A percentile compares a stretch with the other conserved stretches of the same genome.
phyloP scores from a whole-genome alignment of 345 rosid species.

The Pistacia integerrima region DNA sequence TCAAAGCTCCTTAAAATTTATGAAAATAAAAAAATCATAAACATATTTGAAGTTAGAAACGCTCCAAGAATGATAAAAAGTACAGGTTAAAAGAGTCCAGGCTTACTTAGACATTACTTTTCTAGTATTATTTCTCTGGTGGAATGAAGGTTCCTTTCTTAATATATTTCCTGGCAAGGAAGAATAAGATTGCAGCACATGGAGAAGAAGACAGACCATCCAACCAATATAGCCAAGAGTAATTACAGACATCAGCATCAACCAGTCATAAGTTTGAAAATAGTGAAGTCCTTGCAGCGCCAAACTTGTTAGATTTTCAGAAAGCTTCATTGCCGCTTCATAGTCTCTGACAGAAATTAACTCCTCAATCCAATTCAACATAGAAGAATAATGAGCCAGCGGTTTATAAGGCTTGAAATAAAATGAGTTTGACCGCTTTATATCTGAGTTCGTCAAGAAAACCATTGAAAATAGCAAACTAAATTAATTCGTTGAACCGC shows the following conservation, averaged over 20 bases:
- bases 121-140: conserved; percentile 48
- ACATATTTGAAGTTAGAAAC: neutral
- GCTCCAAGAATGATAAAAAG: neutral
- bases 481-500: neutral
- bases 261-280: conserved; percentile 96
- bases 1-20: neutral
- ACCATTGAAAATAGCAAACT: conserved; percentile 17
- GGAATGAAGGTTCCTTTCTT: conserved; percentile 48
- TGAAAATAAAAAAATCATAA: neutral
- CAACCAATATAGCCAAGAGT: conserved; percentile 92
- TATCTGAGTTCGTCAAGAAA: conserved; percentile 69
- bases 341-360: conserved; percentile 54
- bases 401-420: conserved; percentile 84
- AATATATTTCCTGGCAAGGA: conserved; percentile 53
- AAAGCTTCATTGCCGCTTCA: conserved; percentile 65
- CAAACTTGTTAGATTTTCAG: conserved; percentile 77
- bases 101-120: conserved; percentile 71
- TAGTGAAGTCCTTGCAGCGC: conserved; percentile 89
- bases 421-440: conserved; percentile 71
- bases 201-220: conserved; percentile 85
- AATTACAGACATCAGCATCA: conserved; percentile 85
- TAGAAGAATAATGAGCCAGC: conserved; percentile 48
- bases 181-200: conserved; percentile 84
- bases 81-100: conserved; percentile 28
- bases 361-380: conserved; percentile 62